Conservation (phyloP, 805 yeast species). For the Soucietia sequanensis region DNA sequence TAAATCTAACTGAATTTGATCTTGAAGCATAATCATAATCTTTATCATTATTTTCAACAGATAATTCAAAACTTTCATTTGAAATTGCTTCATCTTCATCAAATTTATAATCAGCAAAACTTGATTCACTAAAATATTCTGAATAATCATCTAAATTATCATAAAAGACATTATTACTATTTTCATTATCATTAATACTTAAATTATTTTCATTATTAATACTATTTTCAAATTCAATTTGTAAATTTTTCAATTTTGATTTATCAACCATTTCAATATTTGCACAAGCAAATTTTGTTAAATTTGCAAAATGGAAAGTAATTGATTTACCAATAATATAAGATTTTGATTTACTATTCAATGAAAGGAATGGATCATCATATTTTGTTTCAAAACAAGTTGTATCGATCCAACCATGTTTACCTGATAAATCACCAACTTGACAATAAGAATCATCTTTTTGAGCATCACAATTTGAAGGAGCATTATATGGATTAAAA, state of each 20-base stretch:
- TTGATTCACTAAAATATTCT: neutral
- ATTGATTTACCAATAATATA: slow-evolving; percentile 59
- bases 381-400: slow-evolving; percentile 66
- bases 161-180: too few species aligned
- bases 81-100: slow-evolving; percentile 1
- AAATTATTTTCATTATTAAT: too few species aligned
- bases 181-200: neutral
- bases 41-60: slow-evolving; percentile 8
- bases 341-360: slow-evolving; percentile 54
- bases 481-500: slow-evolving; percentile 64
- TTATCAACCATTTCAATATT: slow-evolving; percentile 40
- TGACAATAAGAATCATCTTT: slow-evolving; percentile 58
- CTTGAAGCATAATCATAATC: neutral
- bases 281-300: slow-evolving; percentile 62
- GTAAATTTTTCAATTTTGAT: slow-evolving; percentile 3
- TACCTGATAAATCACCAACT: slow-evolving; percentile 76
- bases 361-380: slow-evolving; percentile 63
- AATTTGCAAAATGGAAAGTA: slow-evolving; percentile 54
- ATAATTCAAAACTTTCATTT: neutral
- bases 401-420: slow-evolving; percentile 70
- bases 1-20: neutral
- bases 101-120: neutral
- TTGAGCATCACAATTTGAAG: slow-evolving; percentile 49
- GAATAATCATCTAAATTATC: neutral
- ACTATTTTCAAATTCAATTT: neutral